Base-by-base conservation (phyloP, 1,284 basidiomycete species). In the Heterobasidion parviporum region DNA sequence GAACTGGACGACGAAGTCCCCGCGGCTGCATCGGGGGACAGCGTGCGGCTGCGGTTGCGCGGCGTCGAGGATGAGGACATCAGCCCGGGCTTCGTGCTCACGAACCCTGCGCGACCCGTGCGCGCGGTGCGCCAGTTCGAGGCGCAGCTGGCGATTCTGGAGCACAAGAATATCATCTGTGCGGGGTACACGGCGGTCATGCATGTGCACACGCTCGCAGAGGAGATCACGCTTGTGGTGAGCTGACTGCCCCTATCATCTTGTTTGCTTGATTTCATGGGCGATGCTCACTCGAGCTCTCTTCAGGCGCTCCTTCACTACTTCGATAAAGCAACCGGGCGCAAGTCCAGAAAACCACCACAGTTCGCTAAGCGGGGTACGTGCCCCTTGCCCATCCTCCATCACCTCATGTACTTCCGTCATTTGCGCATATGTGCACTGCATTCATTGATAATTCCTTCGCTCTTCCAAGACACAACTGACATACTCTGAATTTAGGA, bases 161-260 rank as follows among this genome's bases (percentile, higher is more conserved):
- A 98, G 68, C 89, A 93, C 72, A 96, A 95, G 76, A 97, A 85
- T 72, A 97, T 98, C 70, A 97, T 98, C 56, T 92, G 91, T 68
- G 90, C 92, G 0, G 95, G 95, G 1, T 98, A 96, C 74, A 83
- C 84, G 9, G 92, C 91, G 54, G 90, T 98, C 15, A 83, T 97
- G 82, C 95, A 98, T 68, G 81, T 93, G 44, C 95, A 98, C 65
- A 97, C 95, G 0, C 76, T 94, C 15, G 79, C 92, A 0, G 94
- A 97, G 71, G 95, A 98, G 71, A 83, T 96, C 53, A 89, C 86
- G 6, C 72, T 98, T n/a, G 74, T 83, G 7, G 92, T 94, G 67
- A 51, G 89, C 26, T 26, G 26, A 26, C 26, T 26, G 26, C 26
- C 26, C 26, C 26, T 6, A 26, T 26, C 26, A 26, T 26, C 26